These are phyloP conservation scores for Agaricales sp. DNA, from an alignment of 1,284 basidiomycete genomes.

Conservation along the genomic window DNA sequence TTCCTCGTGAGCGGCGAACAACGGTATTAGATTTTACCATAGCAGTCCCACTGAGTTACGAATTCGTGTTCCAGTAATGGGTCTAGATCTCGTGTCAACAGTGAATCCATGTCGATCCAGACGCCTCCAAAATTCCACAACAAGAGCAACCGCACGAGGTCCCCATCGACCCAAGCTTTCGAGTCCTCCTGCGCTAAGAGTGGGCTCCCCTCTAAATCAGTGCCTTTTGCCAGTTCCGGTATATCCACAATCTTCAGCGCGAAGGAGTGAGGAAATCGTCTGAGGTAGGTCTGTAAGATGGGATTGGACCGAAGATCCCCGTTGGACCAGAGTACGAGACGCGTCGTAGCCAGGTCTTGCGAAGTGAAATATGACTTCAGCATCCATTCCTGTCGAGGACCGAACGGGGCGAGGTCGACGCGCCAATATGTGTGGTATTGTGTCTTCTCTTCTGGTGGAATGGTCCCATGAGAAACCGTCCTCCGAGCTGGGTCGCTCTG, in stretches of 20 bases:
- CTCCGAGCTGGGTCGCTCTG: slow-evolving; percentile 14
- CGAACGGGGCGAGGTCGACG: slow-evolving; percentile 70
- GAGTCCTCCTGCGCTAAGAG: slow-evolving; percentile 51
- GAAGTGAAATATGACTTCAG: slow-evolving; percentile 87
- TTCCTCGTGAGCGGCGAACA: no score
- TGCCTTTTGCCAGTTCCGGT: slow-evolving; percentile 56
- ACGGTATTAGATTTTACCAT: slow-evolving; percentile 44
- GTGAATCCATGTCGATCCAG: slow-evolving; percentile 94
- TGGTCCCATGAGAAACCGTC: slow-evolving; percentile 11
- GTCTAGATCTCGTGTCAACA: slow-evolving; percentile 75
- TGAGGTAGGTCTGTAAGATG: slow-evolving; percentile 52
- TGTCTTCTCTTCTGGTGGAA: slow-evolving; percentile 34
- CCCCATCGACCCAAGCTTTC: slow-evolving; percentile 90
- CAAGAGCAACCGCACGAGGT: slow-evolving; percentile 75
- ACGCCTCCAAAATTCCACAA: slow-evolving; percentile 87
- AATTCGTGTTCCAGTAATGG: slow-evolving; percentile 87
- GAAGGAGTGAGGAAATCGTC: slow-evolving; percentile 60
- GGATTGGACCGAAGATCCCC: slow-evolving; percentile 54
- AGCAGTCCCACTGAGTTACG: slow-evolving; percentile 95
- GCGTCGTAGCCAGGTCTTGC: slow-evolving; percentile 56
- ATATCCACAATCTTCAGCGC: slow-evolving; percentile 62
- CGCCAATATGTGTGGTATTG: slow-evolving; percentile 90
- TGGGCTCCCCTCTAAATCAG: slow-evolving; percentile 56
- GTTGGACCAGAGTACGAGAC: slow-evolving; percentile 83
- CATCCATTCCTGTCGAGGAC: slow-evolving; percentile 76